A percentile compares a stretch with the other conserved stretches of the same genome.
Conservation (phyloP, 2,329 filamentous ascomycete species). For the Colletotrichum sp. region DNA sequence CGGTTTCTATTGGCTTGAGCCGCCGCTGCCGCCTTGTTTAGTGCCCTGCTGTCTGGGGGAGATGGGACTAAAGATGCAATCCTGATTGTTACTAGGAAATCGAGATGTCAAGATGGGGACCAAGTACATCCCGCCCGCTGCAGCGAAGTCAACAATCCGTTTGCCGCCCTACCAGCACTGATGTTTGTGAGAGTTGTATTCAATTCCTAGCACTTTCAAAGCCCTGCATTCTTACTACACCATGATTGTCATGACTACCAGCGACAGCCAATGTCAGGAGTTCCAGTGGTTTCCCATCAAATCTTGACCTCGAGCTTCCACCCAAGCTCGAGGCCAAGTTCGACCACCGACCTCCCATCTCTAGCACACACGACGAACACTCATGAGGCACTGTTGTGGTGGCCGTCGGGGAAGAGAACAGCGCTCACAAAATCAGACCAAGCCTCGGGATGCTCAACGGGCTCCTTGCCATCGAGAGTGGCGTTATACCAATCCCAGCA, state of each 20-base stretch:
- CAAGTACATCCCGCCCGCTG: background rate
- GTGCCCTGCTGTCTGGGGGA: background rate
- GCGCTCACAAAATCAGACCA: background rate
- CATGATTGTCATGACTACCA: background rate
- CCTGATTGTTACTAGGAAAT: background rate
- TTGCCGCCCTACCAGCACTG: background rate
- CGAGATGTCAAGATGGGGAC: background rate
- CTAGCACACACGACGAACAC: background rate
- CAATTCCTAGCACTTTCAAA: background rate
- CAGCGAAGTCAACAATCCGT: background rate
- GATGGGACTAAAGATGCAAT: background rate
- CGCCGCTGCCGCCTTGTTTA: background rate
- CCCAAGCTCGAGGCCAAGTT: background rate
- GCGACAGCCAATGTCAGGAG: background rate
- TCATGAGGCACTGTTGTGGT: background rate
- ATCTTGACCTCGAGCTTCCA: background rate
- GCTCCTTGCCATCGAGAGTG: background rate
- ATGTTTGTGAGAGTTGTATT: background rate
- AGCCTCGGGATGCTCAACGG: background rate
- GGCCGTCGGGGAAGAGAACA: background rate
- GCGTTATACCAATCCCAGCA: background rate
- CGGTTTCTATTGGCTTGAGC: background rate
- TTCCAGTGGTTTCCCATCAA: background rate
- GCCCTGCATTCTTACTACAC: background rate
- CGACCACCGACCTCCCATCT: background rate